These are phyloP conservation scores for Teratosphaeria nubilosa DNA, from an alignment of 2,329 filamentous ascomycete species.

Conservation along the genomic window DNA sequence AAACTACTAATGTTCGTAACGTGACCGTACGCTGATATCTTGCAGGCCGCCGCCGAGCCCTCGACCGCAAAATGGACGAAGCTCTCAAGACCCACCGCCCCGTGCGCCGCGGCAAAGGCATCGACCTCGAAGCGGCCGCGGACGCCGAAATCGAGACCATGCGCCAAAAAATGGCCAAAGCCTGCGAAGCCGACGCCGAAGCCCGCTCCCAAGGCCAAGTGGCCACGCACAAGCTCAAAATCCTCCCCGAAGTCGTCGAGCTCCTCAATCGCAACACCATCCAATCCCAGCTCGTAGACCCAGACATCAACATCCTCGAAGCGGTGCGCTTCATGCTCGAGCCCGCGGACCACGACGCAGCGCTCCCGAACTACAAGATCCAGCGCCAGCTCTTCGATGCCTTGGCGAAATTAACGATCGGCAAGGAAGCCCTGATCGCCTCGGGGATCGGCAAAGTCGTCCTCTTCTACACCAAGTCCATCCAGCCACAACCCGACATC, in stretches of 20 bases:
- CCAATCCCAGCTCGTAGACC: constrained; percentile 75
- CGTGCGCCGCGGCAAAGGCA: constrained; percentile 73
- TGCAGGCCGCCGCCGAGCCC: constrained; percentile 60
- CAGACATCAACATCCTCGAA: constrained; percentile 89
- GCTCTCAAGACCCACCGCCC: constrained; percentile 75
- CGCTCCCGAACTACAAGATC: constrained; percentile 91
- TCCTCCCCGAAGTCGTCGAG: constrained; percentile 80
- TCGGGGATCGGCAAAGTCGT: constrained; percentile 94
- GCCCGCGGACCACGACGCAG: constrained; percentile 76
- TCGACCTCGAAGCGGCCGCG: constrained; percentile 81
- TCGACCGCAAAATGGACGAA: constrained; percentile 80
- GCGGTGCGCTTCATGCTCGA: constrained; percentile 96
- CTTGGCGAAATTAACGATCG: constrained; percentile 70
- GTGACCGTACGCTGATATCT: constrained; percentile 4
- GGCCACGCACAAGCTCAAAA: constrained; percentile 84
- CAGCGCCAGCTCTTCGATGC: constrained; percentile 87
- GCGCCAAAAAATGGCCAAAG: constrained; percentile 80
- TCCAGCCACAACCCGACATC: constrained; percentile 75
- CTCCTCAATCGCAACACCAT: constrained; percentile 84
- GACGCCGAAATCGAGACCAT: constrained; percentile 84
- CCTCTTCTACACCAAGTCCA: constrained; percentile 93
- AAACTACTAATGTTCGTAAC: background rate
- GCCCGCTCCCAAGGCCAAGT: constrained; percentile 71
- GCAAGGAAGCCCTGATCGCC: constrained; percentile 80
- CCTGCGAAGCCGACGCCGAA: constrained; percentile 75